A percentile compares a stretch with the other conserved stretches of the same genome.
Evolutionary conservation across 177 flowering plant genomes (phyloP).

Genomic region (Tripterygium wilfordii): DNA sequence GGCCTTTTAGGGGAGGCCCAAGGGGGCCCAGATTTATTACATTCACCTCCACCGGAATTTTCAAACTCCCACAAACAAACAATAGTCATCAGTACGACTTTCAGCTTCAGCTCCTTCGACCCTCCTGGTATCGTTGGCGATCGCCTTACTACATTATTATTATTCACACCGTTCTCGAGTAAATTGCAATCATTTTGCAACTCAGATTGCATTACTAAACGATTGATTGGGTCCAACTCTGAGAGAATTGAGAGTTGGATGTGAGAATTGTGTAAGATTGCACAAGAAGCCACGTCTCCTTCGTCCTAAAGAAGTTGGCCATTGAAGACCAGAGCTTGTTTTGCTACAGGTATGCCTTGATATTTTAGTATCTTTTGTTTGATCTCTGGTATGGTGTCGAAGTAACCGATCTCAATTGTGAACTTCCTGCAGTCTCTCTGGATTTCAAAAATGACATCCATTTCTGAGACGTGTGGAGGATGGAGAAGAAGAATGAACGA

Average conservation of each 20-base stretch:
- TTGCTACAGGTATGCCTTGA: slow-evolving; percentile 39
- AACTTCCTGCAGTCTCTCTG: slow-evolving; percentile 33
- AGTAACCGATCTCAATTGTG: slow-evolving; percentile 70
- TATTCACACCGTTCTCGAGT: slow-evolving; percentile 38
- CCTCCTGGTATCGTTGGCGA: slow-evolving; percentile 12
- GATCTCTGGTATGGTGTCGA: slow-evolving; percentile 63
- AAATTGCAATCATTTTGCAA: slow-evolving; percentile 35
- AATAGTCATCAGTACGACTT: no score
- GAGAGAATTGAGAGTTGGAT: slow-evolving; percentile 36
- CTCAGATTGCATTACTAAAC: slow-evolving; percentile 5
- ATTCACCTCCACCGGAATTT: slow-evolving; percentile 64
- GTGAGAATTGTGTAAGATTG: slow-evolving; percentile 50
- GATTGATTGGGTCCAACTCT: slow-evolving; percentile 11
- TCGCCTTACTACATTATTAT: no score
- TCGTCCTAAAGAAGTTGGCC: slow-evolving; percentile 47
- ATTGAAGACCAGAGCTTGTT: slow-evolving; percentile 60
- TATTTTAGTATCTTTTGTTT: slow-evolving; percentile 67
- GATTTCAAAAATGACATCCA: slow-evolving; percentile 65
- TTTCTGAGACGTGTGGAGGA: no score
- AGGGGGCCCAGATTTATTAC: no score
- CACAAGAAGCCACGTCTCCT: slow-evolving; percentile 38
- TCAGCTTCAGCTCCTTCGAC: slow-evolving; percentile 47
- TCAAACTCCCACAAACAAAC: slow-evolving; percentile 43
- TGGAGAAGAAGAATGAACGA: no score
- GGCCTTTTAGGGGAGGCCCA: no score